Conservation (phyloP, 441 rosid species). For the Rhodomyrtus psidioides region DNA sequence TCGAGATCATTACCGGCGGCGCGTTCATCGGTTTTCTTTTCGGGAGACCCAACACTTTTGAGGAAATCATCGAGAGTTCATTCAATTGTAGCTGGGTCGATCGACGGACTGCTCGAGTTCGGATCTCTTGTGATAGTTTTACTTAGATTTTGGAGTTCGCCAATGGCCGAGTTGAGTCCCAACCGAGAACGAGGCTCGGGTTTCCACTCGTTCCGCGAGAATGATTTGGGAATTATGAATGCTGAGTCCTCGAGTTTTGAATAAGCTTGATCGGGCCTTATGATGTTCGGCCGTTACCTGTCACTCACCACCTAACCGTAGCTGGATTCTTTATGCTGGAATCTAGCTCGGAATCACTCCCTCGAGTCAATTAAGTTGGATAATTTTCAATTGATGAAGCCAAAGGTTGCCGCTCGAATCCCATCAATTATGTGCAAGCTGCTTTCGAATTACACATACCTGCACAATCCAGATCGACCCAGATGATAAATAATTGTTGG, state of each 20-base stretch:
- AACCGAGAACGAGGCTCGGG: background rate
- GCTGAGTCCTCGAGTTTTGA: background rate
- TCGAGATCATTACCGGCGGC: background rate
- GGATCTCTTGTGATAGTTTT: background rate
- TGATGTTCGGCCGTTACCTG: accelerated
- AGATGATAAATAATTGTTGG: too few relatives aligned
- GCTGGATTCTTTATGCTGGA: background rate
- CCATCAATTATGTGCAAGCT: background rate
- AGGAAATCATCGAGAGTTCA: background rate
- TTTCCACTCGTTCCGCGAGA: background rate
- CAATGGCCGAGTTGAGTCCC: background rate
- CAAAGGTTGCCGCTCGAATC: too few relatives aligned
- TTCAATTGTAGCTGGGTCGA: accelerated
- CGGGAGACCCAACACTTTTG: too few relatives aligned
- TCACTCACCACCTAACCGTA: accelerated
- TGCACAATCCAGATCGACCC: background rate
- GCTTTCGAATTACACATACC: background rate
- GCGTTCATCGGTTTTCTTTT: background rate
- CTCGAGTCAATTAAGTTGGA: background rate
- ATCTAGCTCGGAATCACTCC: background rate
- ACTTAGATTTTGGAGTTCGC: background rate
- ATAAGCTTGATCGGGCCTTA: accelerated
- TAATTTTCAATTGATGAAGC: too few relatives aligned
- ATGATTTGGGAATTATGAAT: background rate
- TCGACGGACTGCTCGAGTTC: background rate